These are phyloP conservation scores for Scedosporium boydii DNA, from an alignment of 2,329 filamentous ascomycete genomes.

Conservation along the genomic window DNA sequence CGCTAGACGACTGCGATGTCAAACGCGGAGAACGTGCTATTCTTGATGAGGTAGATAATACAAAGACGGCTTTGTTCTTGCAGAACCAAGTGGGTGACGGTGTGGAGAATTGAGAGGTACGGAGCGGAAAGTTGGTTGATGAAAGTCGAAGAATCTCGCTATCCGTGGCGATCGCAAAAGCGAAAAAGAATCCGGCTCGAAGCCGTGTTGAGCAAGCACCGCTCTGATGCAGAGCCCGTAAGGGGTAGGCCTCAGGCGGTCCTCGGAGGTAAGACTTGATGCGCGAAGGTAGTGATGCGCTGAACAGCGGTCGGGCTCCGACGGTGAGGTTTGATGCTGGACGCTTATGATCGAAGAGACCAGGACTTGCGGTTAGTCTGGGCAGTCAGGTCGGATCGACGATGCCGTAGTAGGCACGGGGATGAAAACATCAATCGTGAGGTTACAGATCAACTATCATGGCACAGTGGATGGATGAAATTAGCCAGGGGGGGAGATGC, in stretches of 20 bases:
- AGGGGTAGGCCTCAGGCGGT: not conserved
- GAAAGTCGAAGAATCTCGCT: not conserved
- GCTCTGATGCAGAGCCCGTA: not conserved
- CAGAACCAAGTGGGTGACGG: not conserved
- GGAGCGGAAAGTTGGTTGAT: not conserved
- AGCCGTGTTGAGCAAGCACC: not conserved
- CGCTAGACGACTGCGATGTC: no score
- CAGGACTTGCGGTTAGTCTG: not conserved
- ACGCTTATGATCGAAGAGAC: not conserved
- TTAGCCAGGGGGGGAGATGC: constrained; percentile 4
- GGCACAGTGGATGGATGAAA: constrained; percentile 5
- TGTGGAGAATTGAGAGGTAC: not conserved
- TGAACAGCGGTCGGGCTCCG: not conserved
- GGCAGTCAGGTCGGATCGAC: constrained; percentile 8
- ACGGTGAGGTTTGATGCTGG: not conserved
- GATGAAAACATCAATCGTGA: constrained; percentile 11
- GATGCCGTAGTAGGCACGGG: constrained; percentile 9
- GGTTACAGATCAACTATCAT: constrained; percentile 7
- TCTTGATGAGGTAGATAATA: not conserved
- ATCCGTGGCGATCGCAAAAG: not conserved
- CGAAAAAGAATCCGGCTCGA: not conserved
- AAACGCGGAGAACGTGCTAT: no score
- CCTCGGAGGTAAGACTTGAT: not conserved
- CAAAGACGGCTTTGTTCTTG: not conserved
- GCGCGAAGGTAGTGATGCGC: not conserved